Evolutionary conservation across 176 grass and related monocot species (phyloP).

Genomic region (Musa itinerans): DNA sequence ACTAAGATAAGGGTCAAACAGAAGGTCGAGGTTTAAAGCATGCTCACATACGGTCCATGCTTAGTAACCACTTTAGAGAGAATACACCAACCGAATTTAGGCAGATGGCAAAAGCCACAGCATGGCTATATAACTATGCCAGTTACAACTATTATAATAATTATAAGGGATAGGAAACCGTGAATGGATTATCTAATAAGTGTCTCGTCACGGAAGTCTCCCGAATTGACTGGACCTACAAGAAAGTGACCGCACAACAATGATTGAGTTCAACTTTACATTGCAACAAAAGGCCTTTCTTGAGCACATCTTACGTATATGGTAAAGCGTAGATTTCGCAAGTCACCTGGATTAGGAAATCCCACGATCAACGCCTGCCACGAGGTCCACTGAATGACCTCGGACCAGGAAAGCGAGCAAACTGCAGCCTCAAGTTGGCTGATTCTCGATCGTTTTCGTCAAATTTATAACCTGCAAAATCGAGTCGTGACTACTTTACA

Average conservation of each 20-base stretch:
- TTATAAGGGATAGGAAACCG: neutral
- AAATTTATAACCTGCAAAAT: slow-evolving; percentile 99
- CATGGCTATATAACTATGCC: too few species aligned
- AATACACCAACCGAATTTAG: too few species aligned
- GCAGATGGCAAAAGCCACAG: too few species aligned
- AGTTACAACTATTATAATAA: too few species aligned
- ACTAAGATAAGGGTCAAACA: too few species aligned
- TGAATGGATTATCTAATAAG: neutral
- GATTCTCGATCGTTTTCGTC: slow-evolving; percentile 94
- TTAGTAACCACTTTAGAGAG: too few species aligned
- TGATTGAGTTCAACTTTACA: neutral
- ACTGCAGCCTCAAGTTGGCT: slow-evolving; percentile 95
- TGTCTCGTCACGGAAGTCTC: neutral
- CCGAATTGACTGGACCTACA: slow-evolving; percentile 23
- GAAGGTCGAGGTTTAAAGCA: too few species aligned
- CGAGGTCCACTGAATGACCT: slow-evolving; percentile 76
- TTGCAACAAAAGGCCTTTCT: neutral
- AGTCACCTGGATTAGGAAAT: slow-evolving; percentile 40
- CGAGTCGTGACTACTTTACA: slow-evolving; percentile 49
- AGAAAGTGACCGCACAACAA: slow-evolving; percentile 20
- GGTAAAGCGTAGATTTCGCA: slow-evolving; percentile 24
- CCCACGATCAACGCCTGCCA: slow-evolving; percentile 72
- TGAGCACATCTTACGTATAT: neutral
- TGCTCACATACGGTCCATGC: too few species aligned
- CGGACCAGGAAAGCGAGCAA: slow-evolving; percentile 94